Base-by-base conservation (phyloP, 1,284 basidiomycete genomes). In the Cerioporus squamosus region DNA sequence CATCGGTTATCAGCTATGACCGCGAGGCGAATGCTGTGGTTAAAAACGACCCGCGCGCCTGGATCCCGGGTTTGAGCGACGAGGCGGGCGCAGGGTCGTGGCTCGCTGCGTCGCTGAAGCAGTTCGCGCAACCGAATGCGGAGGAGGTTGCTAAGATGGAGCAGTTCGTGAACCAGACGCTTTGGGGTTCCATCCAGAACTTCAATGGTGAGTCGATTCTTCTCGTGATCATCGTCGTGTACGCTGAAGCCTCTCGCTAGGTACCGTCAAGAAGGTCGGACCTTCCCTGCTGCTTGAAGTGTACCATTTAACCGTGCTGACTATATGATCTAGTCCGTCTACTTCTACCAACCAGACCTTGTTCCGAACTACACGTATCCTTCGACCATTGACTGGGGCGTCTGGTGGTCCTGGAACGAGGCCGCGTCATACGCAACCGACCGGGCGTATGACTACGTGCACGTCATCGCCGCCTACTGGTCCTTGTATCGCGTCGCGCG, bases 331-430 rank as follows among this genome's bases (percentile, higher is more conserved):
- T 39, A 85, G 82, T 73, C 82, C 1, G 81, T 84, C 0, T 85
- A 79, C 70, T 86, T 77, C 70, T 85, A 85, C 57, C 73, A 86
- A 14, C 81, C 81, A 1, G 62, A 67, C 9, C 69, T 78, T 8
- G 74, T 79, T 0, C 78, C 83, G 0, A 70, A 68, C 43, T 86
- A 86, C 66, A 63, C 63, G 17, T 86, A 86, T 64, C 83, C 83
- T 2, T 72, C 75, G 1, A 74, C 65, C 22, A 80, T 84, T 49
- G 66, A 79, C 66, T 86, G 81, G 81, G 76, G 77, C 4, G 79
- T 81, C 58, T 84, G 82, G 83, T 85, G 81, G 81, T 83, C 81
- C 0, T 86, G 83, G 83, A 77, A 82, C 60, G 72, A 79, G 65
- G 80, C 78, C 0, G 76, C 71, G 0, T 78, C 82, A 0, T 84